Evolutionary conservation across 2,329 filamentous ascomycete genomes (phyloP), one percentile per base, ranked within the genome.

Genomic region (Byssoonygena ceratinophila): DNA sequence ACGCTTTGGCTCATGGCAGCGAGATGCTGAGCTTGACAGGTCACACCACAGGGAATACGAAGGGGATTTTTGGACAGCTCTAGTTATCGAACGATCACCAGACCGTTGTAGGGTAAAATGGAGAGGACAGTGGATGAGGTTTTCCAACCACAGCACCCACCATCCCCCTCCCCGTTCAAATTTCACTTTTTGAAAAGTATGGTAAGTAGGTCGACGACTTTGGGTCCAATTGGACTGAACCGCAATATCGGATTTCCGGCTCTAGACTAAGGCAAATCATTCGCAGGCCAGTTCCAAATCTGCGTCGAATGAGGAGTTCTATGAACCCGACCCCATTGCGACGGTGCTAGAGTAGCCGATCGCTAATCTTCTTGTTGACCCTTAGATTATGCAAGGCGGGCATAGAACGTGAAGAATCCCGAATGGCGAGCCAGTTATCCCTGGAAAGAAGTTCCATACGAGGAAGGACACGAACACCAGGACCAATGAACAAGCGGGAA

Each of bases 1-100:
- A 40, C 36, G 46, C 46, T 49, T 49, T 40, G 46, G 32, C 46
- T 49, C 46, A 49, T 40, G 46, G 46, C 25, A 20, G 34, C 29
- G 31, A 40, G 23, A 49, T n/a, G n/a, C 4, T 14, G 14, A 25
- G 32, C 34, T 39, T 48, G 46, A 40, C 36, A 41, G 46, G 46
- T 49, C 46, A 40, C 46, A 49, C 46, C 34, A 48, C 34, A 37
- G 46, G 11, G 14, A 29, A 14, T n/a, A 41, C 46, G 8, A 40
- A 49, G 23, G 18, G n/a, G 23, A 16, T 40, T 40, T 14, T 22
- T 11, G n/a, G n/a, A 20, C 31, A 40, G 25, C 46, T 31, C n/a
- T n/a, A n/a, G n/a, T 18, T 8, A 23, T 49, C 11, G 2, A 49
- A 40, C 37, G n/a, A 41, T 20, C 25, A 22, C n/a, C 31, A 31